Conservation (phyloP, 192 early-diverging fungal genomes). For the Backusella australiensis region DNA sequence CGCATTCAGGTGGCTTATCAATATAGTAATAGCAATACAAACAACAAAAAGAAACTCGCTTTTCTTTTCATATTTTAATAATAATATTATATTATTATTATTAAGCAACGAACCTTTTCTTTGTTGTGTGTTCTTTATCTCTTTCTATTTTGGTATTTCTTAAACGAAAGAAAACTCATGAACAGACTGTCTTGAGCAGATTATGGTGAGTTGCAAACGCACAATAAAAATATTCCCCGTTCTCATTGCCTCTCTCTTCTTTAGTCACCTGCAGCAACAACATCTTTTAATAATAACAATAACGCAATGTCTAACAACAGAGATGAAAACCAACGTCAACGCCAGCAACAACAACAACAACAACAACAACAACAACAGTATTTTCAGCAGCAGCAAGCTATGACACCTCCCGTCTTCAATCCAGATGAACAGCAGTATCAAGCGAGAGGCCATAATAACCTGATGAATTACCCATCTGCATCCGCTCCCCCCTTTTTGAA, state of each 20-base stretch:
- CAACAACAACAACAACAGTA: not conserved
- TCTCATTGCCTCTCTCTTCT: not conserved
- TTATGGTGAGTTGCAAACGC: not conserved
- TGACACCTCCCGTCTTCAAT: not conserved
- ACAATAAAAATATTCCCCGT: not conserved
- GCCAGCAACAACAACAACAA: not conserved
- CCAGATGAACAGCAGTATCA: slow-evolving; percentile 1
- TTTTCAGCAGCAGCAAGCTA: not conserved
- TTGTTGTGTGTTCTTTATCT: not conserved
- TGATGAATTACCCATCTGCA: not conserved
- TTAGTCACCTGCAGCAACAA: slow-evolving; percentile 11
- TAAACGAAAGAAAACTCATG: not conserved
- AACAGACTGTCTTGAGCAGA: not conserved
- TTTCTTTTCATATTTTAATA: not conserved
- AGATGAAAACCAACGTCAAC: not conserved
- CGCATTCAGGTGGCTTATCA: slow-evolving; percentile 1
- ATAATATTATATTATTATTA: not conserved
- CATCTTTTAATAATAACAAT: slow-evolving; percentile 6
- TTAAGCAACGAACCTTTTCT: not conserved
- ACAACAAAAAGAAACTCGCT: not conserved
- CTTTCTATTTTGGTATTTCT: not conserved
- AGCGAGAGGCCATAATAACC: not conserved
- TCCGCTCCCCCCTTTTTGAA: not conserved
- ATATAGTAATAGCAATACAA: not conserved
- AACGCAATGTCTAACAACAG: slow-evolving; percentile 1